A percentile compares a stretch with the other conserved stretches of the same genome.
These are phyloP conservation scores for Urochloa ruziziensis DNA, from an alignment of 176 grass and related monocot genomes.

Conservation along the genomic window DNA sequence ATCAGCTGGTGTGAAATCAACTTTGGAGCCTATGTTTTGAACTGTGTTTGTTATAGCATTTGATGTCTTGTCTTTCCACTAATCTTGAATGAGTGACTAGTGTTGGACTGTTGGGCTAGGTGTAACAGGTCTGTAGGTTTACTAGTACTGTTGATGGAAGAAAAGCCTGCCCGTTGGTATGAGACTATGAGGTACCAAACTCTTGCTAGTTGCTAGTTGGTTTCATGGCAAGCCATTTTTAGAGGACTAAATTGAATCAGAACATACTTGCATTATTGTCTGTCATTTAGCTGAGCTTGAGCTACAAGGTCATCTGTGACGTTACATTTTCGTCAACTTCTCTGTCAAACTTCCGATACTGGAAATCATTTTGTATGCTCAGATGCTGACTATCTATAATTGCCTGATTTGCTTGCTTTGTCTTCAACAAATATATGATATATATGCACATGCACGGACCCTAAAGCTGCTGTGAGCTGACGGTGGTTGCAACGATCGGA, in stretches of 20 bases:
- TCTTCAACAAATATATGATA: neutral
- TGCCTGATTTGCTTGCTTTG: neutral
- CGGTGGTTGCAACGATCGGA: conserved; percentile 66
- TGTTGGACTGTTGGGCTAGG: neutral
- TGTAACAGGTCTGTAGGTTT: neutral
- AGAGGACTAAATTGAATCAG: neutral
- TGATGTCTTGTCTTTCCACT: neutral
- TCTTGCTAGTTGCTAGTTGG: neutral
- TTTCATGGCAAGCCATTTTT: neutral
- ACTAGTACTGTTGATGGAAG: neutral
- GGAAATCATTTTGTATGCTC: neutral
- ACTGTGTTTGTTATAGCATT: neutral
- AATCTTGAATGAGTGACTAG: neutral
- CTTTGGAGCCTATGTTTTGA: neutral
- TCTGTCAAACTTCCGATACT: neutral
- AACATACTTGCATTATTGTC: too few species aligned
- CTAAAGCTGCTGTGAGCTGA: conserved; percentile 33
- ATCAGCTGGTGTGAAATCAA: neutral
- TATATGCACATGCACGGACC: neutral
- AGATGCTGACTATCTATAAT: neutral
- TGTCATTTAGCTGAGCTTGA: neutral
- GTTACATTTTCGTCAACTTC: neutral
- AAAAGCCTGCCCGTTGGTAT: neutral
- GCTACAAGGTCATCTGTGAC: neutral
- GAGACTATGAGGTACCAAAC: too few species aligned